These are phyloP conservation scores for Juglanconis oblonga DNA, from an alignment of 2,329 filamentous ascomycete species.

Conservation along the genomic window DNA sequence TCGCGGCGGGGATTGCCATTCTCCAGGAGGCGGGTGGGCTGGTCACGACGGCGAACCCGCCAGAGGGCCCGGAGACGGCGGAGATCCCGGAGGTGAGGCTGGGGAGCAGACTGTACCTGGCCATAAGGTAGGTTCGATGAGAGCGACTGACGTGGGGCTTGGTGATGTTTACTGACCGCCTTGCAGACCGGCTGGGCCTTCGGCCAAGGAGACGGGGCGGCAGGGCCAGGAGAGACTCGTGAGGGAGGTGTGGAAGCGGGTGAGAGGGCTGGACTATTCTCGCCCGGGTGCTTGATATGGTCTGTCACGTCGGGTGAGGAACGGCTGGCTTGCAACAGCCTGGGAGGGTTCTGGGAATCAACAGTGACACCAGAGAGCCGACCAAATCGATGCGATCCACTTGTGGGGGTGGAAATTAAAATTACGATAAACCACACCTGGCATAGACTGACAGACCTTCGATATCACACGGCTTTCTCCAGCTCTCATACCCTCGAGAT, in stretches of 20 bases:
- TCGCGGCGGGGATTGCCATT: conserved; percentile 72
- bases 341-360: no score
- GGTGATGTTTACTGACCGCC: neutral
- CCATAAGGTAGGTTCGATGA: conserved; percentile 50
- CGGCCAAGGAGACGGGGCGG: conserved; percentile 58
- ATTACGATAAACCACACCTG: no score
- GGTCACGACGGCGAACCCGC: conserved; percentile 71
- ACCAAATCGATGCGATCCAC: no score
- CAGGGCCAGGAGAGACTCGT: conserved; percentile 69
- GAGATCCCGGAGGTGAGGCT: conserved; percentile 58
- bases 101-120: conserved; percentile 68
- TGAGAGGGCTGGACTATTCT: conserved; percentile 62
- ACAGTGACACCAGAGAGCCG: no score
- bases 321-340: neutral
- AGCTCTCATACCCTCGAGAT: no score
- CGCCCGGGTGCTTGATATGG: conserved; percentile 54
- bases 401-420: no score
- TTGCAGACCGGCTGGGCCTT: conserved; percentile 60
- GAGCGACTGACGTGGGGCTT: neutral
- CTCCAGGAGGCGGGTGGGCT: conserved; percentile 71
- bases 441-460: no score
- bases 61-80: conserved; percentile 51
- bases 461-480: no score
- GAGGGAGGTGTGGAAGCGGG: conserved; percentile 69
- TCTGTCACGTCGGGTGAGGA: neutral